Evolutionary conservation across 1,139 yeast genomes (phyloP).

Genomic region (Waltiozyma sp.): DNA sequence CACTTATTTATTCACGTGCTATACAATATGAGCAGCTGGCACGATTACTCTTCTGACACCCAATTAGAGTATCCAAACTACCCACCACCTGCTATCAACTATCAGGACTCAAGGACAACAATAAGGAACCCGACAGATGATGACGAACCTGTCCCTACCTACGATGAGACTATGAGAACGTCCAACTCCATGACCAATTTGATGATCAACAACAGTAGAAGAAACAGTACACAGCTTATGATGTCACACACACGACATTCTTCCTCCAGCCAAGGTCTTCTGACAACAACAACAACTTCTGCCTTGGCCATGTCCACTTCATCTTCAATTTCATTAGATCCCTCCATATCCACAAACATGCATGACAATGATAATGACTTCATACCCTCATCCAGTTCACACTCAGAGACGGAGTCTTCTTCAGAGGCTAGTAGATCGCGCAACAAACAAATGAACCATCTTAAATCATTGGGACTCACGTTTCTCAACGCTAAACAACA

Average conservation of each 20-base stretch:
- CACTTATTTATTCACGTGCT: too few relatives aligned
- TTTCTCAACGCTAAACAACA: constrained; percentile 70
- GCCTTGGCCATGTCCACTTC: neutral
- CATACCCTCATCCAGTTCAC: neutral
- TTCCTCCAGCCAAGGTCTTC: neutral
- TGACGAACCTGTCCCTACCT: constrained; percentile 7
- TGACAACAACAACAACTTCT: neutral
- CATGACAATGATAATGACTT: neutral
- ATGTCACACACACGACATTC: neutral
- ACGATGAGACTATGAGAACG: constrained; percentile 10
- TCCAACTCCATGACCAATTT: neutral
- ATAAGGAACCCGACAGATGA: neutral
- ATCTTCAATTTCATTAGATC: neutral
- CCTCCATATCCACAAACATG: neutral
- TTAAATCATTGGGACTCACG: constrained; percentile 52
- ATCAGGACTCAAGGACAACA: neutral
- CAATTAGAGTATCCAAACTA: neutral
- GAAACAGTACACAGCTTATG: neutral
- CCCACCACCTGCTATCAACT: constrained; percentile 1
- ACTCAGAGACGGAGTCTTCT: neutral
- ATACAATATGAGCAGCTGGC: too few relatives aligned
- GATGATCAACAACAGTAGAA: neutral
- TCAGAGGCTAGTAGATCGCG: neutral
- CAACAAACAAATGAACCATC: constrained; percentile 4
- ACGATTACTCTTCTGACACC: too few relatives aligned